Conservation (phyloP, 495 filamentous ascomycete species). For the Lentithecium fluviatile region DNA sequence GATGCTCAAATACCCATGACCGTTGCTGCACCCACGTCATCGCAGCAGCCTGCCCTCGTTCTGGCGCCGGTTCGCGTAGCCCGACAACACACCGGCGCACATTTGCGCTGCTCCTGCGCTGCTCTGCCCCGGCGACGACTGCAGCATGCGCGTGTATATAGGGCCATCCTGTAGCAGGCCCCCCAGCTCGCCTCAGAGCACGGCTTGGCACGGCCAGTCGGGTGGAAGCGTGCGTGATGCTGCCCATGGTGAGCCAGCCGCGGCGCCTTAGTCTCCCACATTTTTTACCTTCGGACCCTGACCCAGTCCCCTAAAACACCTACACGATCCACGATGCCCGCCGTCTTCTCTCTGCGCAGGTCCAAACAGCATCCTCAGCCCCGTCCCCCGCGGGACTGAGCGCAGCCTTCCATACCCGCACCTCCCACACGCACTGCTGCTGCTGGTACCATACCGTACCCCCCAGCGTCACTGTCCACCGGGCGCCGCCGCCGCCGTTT, state of each 20-base stretch:
- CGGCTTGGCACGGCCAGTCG: slow-evolving; percentile 17
- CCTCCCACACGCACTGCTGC: slow-evolving; percentile 1
- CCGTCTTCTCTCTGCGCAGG: slow-evolving; percentile 31
- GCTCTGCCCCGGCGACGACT: too few species aligned
- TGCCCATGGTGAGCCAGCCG: slow-evolving; percentile 20
- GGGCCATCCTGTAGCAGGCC: not conserved
- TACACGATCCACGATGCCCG: slow-evolving; percentile 33
- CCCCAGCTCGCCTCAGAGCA: not conserved
- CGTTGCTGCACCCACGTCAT: slow-evolving; percentile 9
- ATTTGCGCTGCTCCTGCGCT: too few species aligned
- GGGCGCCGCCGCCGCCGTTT: not conserved
- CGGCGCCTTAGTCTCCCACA: slow-evolving; percentile 31
- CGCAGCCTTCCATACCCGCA: slow-evolving; percentile 15
- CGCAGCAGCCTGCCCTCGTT: not conserved
- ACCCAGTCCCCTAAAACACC: slow-evolving; percentile 29
- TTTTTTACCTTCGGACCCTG: slow-evolving; percentile 34
- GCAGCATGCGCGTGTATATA: too few species aligned
- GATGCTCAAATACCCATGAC: not conserved
- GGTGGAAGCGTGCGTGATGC: slow-evolving; percentile 12
- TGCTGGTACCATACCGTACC: not conserved
- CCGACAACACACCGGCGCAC: not conserved
- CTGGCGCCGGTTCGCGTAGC: not conserved
- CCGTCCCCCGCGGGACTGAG: slow-evolving; percentile 50
- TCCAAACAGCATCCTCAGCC: slow-evolving; percentile 46
- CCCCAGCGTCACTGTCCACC: slow-evolving; percentile 1